Percentiles rank a stretch among this genome's conserved stretches.
phyloP scores from a whole-genome alignment of 495 filamentous ascomycete species.

The Xylaria intraflava region DNA sequence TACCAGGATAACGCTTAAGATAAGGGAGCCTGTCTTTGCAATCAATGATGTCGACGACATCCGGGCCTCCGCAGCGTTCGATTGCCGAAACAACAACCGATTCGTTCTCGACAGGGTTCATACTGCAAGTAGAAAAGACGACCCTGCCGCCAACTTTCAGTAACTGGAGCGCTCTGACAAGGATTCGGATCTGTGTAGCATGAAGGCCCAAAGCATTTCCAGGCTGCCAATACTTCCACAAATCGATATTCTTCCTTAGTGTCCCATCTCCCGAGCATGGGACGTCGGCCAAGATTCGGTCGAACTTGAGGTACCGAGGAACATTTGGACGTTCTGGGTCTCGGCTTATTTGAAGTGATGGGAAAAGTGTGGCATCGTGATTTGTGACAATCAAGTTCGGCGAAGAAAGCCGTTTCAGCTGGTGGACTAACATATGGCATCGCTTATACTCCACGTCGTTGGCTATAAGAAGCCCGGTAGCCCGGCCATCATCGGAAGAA shows the following conservation, averaged over 20 bases:
- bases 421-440: conserved; percentile 92
- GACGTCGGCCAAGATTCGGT: conserved; percentile 92
- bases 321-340: conserved; percentile 43
- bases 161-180: conserved; percentile 92
- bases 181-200: conserved; percentile 75
- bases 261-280: conserved; percentile 97
- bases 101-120: conserved; percentile 97
- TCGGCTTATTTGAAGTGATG: conserved; percentile 71
- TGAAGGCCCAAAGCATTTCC: conserved; percentile 78
- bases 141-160: conserved; percentile 89
- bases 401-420: conserved; percentile 92
- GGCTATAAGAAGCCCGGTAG: conserved; percentile 85
- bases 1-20: conserved; percentile 65
- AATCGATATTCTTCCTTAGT: conserved; percentile 75
- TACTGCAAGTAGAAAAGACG: conserved; percentile 95
- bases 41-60: conserved; percentile 77
- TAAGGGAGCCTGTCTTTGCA: conserved; percentile 68
- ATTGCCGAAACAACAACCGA: conserved; percentile 80
- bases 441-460: conserved; percentile 96
- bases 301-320: conserved; percentile 85
- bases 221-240: conserved; percentile 93
- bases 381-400: conserved; percentile 97
- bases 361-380: conserved; percentile 94
- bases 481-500: conserved; percentile 69
- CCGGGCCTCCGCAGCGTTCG: conserved; percentile 76